Evolutionary conservation across 345 rosid genomes (phyloP).

Genomic region (Salix viminalis): DNA sequence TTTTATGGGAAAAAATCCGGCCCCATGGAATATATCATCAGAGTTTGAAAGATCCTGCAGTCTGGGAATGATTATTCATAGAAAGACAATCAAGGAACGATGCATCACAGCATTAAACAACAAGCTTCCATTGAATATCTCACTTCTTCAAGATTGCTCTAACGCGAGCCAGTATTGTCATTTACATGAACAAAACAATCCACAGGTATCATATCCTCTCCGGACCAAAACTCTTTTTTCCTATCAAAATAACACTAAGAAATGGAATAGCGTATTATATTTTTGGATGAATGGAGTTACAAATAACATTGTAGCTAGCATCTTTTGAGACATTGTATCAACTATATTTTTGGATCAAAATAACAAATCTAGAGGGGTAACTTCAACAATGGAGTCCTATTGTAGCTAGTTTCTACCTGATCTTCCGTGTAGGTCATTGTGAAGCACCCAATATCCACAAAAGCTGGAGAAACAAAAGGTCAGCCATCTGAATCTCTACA

Average conservation of each 20-base stretch:
- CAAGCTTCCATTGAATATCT: neutral
- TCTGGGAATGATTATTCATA: neutral
- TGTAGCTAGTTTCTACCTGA: conserved; percentile 1
- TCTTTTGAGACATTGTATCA: no score
- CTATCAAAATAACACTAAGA: neutral
- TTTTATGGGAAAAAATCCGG: no score
- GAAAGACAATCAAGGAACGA: neutral
- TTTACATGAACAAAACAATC: no score
- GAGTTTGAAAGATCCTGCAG: no score
- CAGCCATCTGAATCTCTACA: conserved; percentile 14
- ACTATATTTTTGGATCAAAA: no score
- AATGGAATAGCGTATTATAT: neutral
- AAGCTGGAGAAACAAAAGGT: neutral
- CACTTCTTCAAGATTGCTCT: neutral
- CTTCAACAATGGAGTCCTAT: neutral
- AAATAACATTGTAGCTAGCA: neutral
- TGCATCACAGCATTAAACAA: neutral
- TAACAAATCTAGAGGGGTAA: neutral
- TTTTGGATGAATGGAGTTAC: neutral
- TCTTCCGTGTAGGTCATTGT: neutral
- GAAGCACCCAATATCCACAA: neutral
- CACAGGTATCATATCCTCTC: neutral
- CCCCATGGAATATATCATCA: no score
- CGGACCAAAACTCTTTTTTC: neutral
- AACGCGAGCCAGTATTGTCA: neutral